A percentile compares a stretch with the other conserved stretches of the same genome.
Evolutionary conservation across 2,329 filamentous ascomycete genomes (phyloP).

Genomic region (Aspergillus neoniger): DNA sequence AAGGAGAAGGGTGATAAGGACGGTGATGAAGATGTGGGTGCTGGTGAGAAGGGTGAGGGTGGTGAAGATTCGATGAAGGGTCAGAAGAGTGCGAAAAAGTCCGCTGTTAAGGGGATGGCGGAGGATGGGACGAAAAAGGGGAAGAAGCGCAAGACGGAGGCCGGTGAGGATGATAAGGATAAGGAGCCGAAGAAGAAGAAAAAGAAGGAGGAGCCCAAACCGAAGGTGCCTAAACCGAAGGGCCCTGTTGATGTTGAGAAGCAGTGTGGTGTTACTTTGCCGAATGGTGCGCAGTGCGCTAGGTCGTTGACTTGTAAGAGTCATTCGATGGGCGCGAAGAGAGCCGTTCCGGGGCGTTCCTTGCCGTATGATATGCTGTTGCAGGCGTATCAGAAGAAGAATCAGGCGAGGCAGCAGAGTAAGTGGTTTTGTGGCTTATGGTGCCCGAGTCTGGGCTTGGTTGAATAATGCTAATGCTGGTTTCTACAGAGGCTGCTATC

Average conservation of each 20-base stretch:
- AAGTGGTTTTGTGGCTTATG: slow-evolving; percentile 42
- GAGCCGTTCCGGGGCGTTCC: slow-evolving; percentile 81
- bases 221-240: slow-evolving; percentile 81
- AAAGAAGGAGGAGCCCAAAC: slow-evolving; percentile 89
- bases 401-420: slow-evolving; percentile 97
- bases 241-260: slow-evolving; percentile 91
- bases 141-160: slow-evolving; percentile 77
- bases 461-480: slow-evolving; percentile 18
- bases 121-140: slow-evolving; percentile 63
- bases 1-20: slow-evolving; percentile 51
- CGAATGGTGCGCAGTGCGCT: slow-evolving; percentile 84
- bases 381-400: slow-evolving; percentile 91
- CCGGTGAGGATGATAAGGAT: slow-evolving; percentile 61
- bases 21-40: slow-evolving; percentile 47
- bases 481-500: slow-evolving; percentile 75
- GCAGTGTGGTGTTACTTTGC: slow-evolving; percentile 84
- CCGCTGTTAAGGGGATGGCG: slow-evolving; percentile 52
- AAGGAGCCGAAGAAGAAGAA: slow-evolving; percentile 88
- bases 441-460: slow-evolving; percentile 8
- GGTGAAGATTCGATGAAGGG: slow-evolving; percentile 49
- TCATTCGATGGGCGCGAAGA: slow-evolving; percentile 92
- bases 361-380: slow-evolving; percentile 91
- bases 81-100: slow-evolving; percentile 69
- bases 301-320: slow-evolving; percentile 90
- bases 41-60: slow-evolving; percentile 9